Conservation (phyloP, 441 rosid genomes). For the Raphanus hybrid region DNA sequence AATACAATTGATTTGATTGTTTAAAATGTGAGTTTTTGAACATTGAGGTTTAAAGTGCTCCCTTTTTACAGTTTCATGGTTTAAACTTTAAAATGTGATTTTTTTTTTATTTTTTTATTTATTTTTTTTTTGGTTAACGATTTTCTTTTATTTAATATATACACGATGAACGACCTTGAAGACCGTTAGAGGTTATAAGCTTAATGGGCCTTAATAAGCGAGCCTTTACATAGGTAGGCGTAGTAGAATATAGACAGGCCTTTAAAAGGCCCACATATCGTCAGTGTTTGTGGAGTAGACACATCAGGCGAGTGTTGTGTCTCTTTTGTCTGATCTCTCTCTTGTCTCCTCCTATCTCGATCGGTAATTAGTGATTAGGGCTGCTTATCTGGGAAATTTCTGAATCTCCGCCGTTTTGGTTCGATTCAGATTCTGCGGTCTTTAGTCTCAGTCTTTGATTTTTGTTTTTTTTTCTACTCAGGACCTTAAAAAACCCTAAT, state of each 20-base stretch:
- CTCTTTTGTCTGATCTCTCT: neutral
- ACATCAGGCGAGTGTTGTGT: constrained; percentile 25
- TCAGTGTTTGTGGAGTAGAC: constrained; percentile 14
- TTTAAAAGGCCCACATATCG: constrained; percentile 11
- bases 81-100: no score
- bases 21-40: no score
- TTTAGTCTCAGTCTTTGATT: no score
- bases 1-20: no score
- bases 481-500: constrained; percentile 33
- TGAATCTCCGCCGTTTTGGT: constrained; percentile 40
- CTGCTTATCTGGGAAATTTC: constrained; percentile 17
- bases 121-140: no score
- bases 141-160: no score
- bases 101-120: no score
- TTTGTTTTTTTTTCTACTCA: neutral
- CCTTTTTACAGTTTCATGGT: no score
- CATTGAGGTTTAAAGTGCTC: no score
- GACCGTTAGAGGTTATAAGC: neutral
- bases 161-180: no score
- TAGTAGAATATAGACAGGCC: neutral
- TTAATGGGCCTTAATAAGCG: neutral
- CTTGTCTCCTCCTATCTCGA: constrained; percentile 19
- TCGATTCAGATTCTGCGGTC: constrained; percentile 11
- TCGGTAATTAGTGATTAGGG: neutral
- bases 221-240: neutral